phyloP scores from a whole-genome alignment of 176 grass and related monocot species.

The Triticum monococcum region DNA sequence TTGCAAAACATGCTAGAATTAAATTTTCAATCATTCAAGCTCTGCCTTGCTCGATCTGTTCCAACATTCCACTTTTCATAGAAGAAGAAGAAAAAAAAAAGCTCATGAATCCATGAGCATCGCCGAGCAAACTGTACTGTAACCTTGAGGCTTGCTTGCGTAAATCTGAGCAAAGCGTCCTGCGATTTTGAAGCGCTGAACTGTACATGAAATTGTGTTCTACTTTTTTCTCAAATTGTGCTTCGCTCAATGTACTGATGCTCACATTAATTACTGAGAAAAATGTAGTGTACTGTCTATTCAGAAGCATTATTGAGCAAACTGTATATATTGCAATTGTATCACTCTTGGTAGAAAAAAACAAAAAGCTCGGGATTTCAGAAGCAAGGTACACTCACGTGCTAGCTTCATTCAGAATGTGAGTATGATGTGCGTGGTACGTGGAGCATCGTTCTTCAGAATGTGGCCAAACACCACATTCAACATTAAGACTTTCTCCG shows the following conservation, averaged over 20 bases:
- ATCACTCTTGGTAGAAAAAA: neutral
- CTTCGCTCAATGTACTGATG: no score
- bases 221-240: no score
- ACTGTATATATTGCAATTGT: no score
- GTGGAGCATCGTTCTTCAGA: neutral
- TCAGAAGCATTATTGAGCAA: no score
- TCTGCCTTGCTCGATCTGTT: no score
- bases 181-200: neutral
- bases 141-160: neutral
- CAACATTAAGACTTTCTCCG: neutral
- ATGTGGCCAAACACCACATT: neutral
- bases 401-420: no score
- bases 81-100: neutral
- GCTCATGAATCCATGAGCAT: neutral
- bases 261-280: no score
- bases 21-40: no score
- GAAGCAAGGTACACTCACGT: neutral
- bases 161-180: neutral
- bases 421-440: no score
- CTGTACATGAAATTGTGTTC: no score
- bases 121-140: neutral
- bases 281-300: no score
- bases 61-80: neutral
- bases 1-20: neutral
- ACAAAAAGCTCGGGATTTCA: neutral